phyloP scores from a whole-genome alignment of 2,329 filamentous ascomycete species.

The Metarhizium album region DNA sequence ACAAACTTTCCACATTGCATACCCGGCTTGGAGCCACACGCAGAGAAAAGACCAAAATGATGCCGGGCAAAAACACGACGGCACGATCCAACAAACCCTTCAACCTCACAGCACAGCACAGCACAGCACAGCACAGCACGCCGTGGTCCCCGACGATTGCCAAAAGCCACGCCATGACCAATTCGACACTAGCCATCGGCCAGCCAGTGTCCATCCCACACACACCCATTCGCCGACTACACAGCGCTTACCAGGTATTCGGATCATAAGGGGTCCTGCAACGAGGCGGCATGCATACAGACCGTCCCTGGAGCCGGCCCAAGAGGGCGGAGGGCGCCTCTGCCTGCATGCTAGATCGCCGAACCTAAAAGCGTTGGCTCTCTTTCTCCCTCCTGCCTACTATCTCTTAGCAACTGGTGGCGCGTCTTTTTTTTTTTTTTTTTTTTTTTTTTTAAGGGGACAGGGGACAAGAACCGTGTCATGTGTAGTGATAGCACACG shows the following conservation, averaged over 20 bases:
- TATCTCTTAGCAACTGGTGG: not conserved
- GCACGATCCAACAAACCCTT: no score
- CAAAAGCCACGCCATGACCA: not conserved
- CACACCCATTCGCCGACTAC: not conserved
- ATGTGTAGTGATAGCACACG: not conserved
- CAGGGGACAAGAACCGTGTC: not conserved
- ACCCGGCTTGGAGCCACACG: no score
- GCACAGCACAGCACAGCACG: not conserved
- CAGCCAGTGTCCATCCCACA: not conserved
- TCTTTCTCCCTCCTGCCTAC: no score
- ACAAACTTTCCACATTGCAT: no score
- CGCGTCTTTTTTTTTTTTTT: no score
- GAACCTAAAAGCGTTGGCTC: not conserved
- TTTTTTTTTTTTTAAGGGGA: no score
- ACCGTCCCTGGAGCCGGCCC: not conserved
- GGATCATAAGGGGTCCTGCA: not conserved
- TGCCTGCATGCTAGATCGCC: not conserved
- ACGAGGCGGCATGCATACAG: not conserved
- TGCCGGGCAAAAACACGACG: no score
- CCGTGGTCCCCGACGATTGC: constrained; percentile 4
- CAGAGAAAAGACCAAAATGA: no score
- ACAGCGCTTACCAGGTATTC: not conserved
- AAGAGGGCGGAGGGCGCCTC: not conserved
- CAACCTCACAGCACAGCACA: no score
- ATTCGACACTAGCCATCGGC: not conserved